A percentile compares a stretch with the other conserved stretches of the same genome.
Conservation (phyloP, 2,329 filamentous ascomycete species). For the Apiospora koreana region DNA sequence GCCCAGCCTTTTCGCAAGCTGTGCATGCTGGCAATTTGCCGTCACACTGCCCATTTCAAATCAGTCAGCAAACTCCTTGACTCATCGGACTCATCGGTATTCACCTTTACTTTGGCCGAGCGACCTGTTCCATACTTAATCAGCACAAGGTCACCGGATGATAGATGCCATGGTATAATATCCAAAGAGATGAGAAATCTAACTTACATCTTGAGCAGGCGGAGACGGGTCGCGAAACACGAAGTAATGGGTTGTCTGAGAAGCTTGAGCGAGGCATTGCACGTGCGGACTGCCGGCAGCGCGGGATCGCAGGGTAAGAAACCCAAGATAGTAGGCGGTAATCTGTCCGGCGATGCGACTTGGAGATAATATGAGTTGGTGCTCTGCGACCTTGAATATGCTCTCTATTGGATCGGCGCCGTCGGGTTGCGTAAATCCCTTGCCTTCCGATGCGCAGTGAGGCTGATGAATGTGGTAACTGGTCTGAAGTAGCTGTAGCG, state of each 20-base stretch:
- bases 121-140: conserved; percentile 57
- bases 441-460: background rate
- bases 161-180: conserved; percentile 1
- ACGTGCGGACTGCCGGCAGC: background rate
- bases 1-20: conserved; percentile 89
- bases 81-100: background rate
- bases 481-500: background rate
- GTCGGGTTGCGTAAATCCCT: background rate
- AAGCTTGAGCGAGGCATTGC: conserved; percentile 42
- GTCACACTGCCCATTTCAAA: conserved; percentile 66
- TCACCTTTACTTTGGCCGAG: conserved; percentile 86
- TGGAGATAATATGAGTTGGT: background rate
- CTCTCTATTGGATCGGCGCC: background rate
- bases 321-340: background rate
- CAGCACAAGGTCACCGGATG: background rate
- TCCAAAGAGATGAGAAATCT: conserved; percentile 4
- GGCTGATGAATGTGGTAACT: background rate
- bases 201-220: conserved; percentile 73
- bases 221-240: conserved; percentile 77
- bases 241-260: conserved; percentile 58
- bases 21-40: conserved; percentile 94
- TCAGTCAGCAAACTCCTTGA: background rate
- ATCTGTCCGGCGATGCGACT: background rate
- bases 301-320: background rate
- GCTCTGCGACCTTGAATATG: background rate